These are phyloP conservation scores for Ophiostoma triangulosporum DNA, from an alignment of 2,329 filamentous ascomycete species.

Conservation along the genomic window DNA sequence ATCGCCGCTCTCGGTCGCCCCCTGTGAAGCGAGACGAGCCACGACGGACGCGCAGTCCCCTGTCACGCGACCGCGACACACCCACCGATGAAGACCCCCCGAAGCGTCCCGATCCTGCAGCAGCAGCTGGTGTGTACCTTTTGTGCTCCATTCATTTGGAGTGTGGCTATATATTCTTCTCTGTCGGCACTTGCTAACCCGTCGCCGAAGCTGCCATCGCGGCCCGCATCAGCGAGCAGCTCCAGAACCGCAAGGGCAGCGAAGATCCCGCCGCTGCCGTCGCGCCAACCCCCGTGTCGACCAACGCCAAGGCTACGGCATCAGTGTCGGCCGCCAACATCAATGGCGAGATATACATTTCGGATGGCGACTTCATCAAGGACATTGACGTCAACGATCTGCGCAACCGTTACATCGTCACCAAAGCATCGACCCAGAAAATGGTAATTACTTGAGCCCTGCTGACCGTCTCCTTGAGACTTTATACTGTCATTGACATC, in stretches of 20 bases:
- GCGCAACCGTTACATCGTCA: slow-evolving; percentile 91
- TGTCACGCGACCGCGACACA: slow-evolving; percentile 33
- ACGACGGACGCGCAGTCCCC: slow-evolving; percentile 68
- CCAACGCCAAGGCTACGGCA: slow-evolving; percentile 26
- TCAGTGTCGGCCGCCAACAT: slow-evolving; percentile 38
- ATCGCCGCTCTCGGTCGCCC: slow-evolving; percentile 81
- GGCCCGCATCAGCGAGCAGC: slow-evolving; percentile 70
- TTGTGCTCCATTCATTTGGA: not conserved
- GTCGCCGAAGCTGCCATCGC: slow-evolving; percentile 64
- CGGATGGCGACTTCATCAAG: slow-evolving; percentile 95
- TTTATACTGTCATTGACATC: not conserved
- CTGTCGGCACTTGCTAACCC: not conserved
- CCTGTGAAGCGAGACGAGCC: slow-evolving; percentile 52
- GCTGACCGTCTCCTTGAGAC: slow-evolving; percentile 13
- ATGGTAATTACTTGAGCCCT: slow-evolving; percentile 69
- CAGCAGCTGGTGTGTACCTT: slow-evolving; percentile 55
- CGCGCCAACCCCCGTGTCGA: slow-evolving; percentile 35
- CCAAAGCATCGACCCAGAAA: slow-evolving; percentile 94
- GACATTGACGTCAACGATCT: slow-evolving; percentile 98
- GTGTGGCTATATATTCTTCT: not conserved
- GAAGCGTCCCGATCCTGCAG: slow-evolving; percentile 50
- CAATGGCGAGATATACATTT: slow-evolving; percentile 82
- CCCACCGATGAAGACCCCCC: slow-evolving; percentile 24
- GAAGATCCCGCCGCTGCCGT: slow-evolving; percentile 65
- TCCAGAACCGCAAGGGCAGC: slow-evolving; percentile 76